phyloP scores from a whole-genome alignment of 495 filamentous ascomycete genomes.

The Monascus purpureus region DNA sequence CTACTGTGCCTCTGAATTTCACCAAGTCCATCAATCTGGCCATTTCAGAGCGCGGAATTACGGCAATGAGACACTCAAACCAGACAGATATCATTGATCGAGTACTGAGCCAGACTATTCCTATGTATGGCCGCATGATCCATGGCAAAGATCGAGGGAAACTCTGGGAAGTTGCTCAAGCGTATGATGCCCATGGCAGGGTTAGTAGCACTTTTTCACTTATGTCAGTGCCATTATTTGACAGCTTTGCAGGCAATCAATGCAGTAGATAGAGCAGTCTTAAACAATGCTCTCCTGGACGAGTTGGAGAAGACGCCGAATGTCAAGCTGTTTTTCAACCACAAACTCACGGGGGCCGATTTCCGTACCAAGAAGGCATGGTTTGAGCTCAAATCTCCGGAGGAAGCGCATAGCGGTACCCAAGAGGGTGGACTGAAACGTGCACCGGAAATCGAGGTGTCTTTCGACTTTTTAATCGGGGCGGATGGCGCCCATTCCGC shows the following conservation, averaged over 20 bases:
- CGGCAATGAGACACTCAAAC: slow-evolving; percentile 57
- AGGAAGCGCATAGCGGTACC: slow-evolving; percentile 17
- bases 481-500: slow-evolving; percentile 92
- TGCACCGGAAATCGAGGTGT: slow-evolving; percentile 49
- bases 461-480: slow-evolving; percentile 90
- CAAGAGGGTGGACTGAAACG: slow-evolving; percentile 18
- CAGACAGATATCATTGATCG: slow-evolving; percentile 52
- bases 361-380: slow-evolving; percentile 67
- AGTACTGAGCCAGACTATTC: slow-evolving; percentile 64
- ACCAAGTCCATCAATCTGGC: slow-evolving; percentile 96
- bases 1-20: slow-evolving; percentile 82
- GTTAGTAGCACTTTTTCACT: slow-evolving; percentile 43
- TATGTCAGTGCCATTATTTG: too few relatives aligned
- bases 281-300: slow-evolving; percentile 81
- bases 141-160: slow-evolving; percentile 57
- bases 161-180: slow-evolving; percentile 64
- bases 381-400: slow-evolving; percentile 51
- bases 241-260: slow-evolving; percentile 43
- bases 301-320: slow-evolving; percentile 70
- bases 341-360: slow-evolving; percentile 80
- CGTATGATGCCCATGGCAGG: slow-evolving; percentile 80
- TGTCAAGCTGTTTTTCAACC: slow-evolving; percentile 79
- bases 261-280: slow-evolving; percentile 57
- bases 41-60: slow-evolving; percentile 87
- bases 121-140: slow-evolving; percentile 97